Conservation (phyloP, 257 asterid species). For the Echium plantagineum region DNA sequence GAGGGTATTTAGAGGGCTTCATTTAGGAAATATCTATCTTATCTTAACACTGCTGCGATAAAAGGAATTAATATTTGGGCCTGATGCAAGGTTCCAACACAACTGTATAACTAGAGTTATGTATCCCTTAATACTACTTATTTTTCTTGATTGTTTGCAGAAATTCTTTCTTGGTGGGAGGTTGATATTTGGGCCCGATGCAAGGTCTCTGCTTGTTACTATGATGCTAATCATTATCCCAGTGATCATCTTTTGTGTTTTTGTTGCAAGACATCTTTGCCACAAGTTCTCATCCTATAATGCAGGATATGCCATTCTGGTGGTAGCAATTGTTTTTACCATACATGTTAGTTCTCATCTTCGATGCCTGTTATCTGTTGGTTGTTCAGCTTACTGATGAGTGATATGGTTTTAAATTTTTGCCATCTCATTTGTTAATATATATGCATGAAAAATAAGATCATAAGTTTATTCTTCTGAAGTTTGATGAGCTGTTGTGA, state of each 20-base stretch:
- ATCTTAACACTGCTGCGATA: no score
- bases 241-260: slow-evolving; percentile 69
- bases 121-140: slow-evolving; percentile 5
- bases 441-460: background rate
- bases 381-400: background rate
- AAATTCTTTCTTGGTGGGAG: slow-evolving; percentile 84
- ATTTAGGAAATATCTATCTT: no score
- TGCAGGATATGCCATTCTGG: slow-evolving; percentile 83
- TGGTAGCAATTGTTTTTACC: slow-evolving; percentile 62
- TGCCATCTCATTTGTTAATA: no score
- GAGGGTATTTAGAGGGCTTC: no score
- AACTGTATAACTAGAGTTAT: background rate
- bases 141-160: slow-evolving; percentile 31
- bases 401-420: background rate
- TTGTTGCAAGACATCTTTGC: slow-evolving; percentile 85
- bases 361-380: background rate
- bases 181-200: slow-evolving; percentile 98
- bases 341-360: slow-evolving; percentile 45
- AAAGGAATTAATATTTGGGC: no score
- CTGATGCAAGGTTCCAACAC: no score
- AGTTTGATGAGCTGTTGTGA: background rate
- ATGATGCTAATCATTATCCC: slow-evolving; percentile 72
- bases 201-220: slow-evolving; percentile 83
- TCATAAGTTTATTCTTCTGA: background rate
- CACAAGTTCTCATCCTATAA: slow-evolving; percentile 65